Conservation (phyloP, 768 basidiomycete species). For the Mycena capillaripes region DNA sequence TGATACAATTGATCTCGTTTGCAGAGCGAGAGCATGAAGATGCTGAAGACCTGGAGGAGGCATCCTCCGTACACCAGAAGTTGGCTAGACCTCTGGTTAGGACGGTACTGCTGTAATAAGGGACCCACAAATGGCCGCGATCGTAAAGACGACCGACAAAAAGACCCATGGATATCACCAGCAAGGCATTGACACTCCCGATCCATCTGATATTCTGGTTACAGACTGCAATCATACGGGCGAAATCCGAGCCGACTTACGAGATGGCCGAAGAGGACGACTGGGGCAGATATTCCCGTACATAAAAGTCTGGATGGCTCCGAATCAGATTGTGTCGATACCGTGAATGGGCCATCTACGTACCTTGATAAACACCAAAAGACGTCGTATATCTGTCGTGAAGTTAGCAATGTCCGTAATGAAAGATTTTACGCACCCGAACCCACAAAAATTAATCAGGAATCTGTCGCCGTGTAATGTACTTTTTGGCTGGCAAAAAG, state of each 20-base stretch:
- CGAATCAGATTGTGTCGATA: constrained; percentile 8
- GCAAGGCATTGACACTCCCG: constrained; percentile 62
- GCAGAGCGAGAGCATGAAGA: neutral
- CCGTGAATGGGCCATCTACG: too few species aligned
- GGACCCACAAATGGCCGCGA: constrained; percentile 62
- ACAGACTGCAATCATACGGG: too few species aligned
- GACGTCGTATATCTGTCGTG: constrained; percentile 51
- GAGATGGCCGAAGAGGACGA: constrained; percentile 53
- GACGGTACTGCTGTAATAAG: neutral
- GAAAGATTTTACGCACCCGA: neutral
- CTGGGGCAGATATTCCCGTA: constrained; percentile 50
- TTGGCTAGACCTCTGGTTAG: neutral
- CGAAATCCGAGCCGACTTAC: constrained; percentile 35
- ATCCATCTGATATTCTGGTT: constrained; percentile 53
- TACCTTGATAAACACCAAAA: constrained; percentile 53
- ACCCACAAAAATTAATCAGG: constrained; percentile 20
- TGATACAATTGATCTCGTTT: neutral
- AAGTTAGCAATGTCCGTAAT: neutral
- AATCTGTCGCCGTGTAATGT: neutral
- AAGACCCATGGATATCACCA: constrained; percentile 59
- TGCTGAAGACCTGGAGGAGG: neutral
- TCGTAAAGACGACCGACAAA: constrained; percentile 64
- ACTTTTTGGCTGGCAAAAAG: neutral
- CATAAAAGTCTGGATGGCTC: constrained; percentile 51
- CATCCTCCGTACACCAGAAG: neutral